These are phyloP conservation scores for Hamamelis virginiana DNA, from an alignment of 164 flowering plant genomes.

Conservation along the genomic window DNA sequence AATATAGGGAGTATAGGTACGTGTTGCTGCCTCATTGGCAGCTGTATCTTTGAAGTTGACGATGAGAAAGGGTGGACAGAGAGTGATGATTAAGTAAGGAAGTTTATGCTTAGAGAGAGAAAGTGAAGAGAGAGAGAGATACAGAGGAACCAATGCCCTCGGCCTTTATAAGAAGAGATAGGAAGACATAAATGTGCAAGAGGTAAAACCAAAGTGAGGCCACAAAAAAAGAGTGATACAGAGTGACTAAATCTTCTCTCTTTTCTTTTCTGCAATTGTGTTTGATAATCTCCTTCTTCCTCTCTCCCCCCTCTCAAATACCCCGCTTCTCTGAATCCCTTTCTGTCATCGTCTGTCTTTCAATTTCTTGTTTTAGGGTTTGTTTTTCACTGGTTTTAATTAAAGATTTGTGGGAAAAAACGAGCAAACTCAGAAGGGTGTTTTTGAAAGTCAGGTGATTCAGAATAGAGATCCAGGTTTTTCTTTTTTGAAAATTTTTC, in stretches of 20 bases:
- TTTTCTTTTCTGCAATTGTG: constrained; percentile 3
- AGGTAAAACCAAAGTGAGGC: constrained; percentile 32
- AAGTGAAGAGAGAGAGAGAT: not conserved
- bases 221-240: constrained; percentile 1
- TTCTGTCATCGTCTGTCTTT: constrained; percentile 72
- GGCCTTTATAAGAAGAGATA: constrained; percentile 19
- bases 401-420: not conserved
- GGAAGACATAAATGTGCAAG: constrained; percentile 4
- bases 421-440: constrained; percentile 14
- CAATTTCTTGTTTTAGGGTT: constrained; percentile 23
- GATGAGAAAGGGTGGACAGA: constrained; percentile 3
- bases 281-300: constrained; percentile 14
- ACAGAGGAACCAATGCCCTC: not conserved
- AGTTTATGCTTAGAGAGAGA: not conserved
- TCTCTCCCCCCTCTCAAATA: constrained; percentile 15
- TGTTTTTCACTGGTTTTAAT: constrained; percentile 15
- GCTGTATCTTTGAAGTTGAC: constrained; percentile 24
- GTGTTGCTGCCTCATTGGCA: constrained; percentile 7
- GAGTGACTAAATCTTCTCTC: not conserved
- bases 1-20: not conserved
- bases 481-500: not conserved
- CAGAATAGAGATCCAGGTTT: constrained; percentile 28
- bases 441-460: constrained; percentile 29
- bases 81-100: not conserved
- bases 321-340: constrained; percentile 78